Percentiles rank a stretch among this genome's conserved stretches.
These are phyloP conservation scores for Leccinum olivaceopallidum DNA, from an alignment of 768 basidiomycete genomes.

Conservation along the genomic window DNA sequence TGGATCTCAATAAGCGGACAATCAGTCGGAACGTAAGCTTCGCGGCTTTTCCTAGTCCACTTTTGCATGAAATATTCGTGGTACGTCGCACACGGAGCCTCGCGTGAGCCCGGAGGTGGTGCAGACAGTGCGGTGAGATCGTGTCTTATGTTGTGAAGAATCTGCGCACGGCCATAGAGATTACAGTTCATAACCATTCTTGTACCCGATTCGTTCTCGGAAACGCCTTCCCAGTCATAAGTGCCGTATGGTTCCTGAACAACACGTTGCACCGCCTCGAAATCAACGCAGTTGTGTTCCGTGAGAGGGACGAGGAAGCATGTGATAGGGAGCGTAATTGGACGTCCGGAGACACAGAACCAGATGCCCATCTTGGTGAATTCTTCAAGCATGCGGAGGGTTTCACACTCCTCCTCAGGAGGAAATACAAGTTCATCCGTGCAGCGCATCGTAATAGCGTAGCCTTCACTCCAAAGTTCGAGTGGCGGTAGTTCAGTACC, in stretches of 20 bases:
- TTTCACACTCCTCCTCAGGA: slow-evolving; percentile 45
- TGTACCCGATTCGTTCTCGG: slow-evolving; percentile 48
- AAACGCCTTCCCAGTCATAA: slow-evolving; percentile 55
- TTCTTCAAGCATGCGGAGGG: slow-evolving; percentile 56
- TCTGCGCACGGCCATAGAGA: slow-evolving; percentile 53
- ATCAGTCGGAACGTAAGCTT: slow-evolving; percentile 47
- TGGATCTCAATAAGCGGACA: slow-evolving; percentile 65
- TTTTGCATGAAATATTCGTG: slow-evolving; percentile 56
- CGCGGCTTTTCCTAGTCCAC: slow-evolving; percentile 51
- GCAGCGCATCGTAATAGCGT: slow-evolving; percentile 40
- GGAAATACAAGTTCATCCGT: slow-evolving; percentile 50
- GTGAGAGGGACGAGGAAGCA: slow-evolving; percentile 69
- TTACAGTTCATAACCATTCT: slow-evolving; percentile 56
- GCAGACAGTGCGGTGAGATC: slow-evolving; percentile 68
- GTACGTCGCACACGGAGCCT: slow-evolving; percentile 51
- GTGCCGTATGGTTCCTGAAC: slow-evolving; percentile 50
- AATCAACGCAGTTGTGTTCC: slow-evolving; percentile 54
- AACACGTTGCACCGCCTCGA: slow-evolving; percentile 50
- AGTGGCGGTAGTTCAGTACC: slow-evolving; percentile 55
- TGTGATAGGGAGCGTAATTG: slow-evolving; percentile 49
- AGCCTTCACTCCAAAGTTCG: slow-evolving; percentile 41
- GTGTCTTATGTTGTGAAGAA: slow-evolving; percentile 57
- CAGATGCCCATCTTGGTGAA: slow-evolving; percentile 64
- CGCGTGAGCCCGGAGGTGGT: slow-evolving; percentile 52
- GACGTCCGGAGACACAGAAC: slow-evolving; percentile 62